Evolutionary conservation across 371 early-diverging fungal species (phyloP).

Genomic region (Rhizopus arrhizus): DNA sequence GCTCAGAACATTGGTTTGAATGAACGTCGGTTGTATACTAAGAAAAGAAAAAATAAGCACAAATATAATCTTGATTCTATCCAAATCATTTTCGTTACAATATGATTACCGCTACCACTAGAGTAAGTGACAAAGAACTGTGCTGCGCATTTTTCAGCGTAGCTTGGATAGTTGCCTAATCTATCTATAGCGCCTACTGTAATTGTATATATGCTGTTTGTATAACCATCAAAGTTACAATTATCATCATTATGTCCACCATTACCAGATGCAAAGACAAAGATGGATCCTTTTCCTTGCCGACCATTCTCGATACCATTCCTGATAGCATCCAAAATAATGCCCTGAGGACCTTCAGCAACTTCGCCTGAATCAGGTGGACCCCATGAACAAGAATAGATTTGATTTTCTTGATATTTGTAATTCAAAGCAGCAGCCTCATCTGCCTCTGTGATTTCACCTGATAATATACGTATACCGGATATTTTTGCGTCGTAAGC

Average conservation of each 20-base stretch:
- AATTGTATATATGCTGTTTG: conserved; percentile 91
- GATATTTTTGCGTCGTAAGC: conserved; percentile 89
- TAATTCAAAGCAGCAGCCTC: conserved; percentile 89
- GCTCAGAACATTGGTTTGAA: conserved; percentile 57
- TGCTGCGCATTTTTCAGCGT: conserved; percentile 88
- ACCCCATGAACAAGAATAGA: conserved; percentile 95
- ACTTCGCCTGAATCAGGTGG: conserved; percentile 84
- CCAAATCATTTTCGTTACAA: conserved; percentile 41
- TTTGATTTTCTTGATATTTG: conserved; percentile 79
- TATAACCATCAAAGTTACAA: conserved; percentile 96
- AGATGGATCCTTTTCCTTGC: conserved; percentile 83
- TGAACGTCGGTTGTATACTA: conserved; percentile 75
- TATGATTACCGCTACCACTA: conserved; percentile 65
- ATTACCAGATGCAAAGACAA: conserved; percentile 94
- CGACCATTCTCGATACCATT: conserved; percentile 86
- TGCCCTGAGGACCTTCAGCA: conserved; percentile 79
- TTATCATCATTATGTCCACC: conserved; percentile 84
- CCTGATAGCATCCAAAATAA: conserved; percentile 79
- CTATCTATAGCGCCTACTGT: conserved; percentile 89
- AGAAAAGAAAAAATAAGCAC: not conserved
- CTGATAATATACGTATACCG: conserved; percentile 61
- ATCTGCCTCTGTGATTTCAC: conserved; percentile 58
- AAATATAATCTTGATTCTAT: too few species aligned
- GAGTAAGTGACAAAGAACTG: conserved; percentile 86
- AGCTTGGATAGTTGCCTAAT: conserved; percentile 74